These are phyloP conservation scores for Vanderwaltozyma polyspora DNA, from an alignment of 805 yeast genomes.

Conservation along the genomic window DNA sequence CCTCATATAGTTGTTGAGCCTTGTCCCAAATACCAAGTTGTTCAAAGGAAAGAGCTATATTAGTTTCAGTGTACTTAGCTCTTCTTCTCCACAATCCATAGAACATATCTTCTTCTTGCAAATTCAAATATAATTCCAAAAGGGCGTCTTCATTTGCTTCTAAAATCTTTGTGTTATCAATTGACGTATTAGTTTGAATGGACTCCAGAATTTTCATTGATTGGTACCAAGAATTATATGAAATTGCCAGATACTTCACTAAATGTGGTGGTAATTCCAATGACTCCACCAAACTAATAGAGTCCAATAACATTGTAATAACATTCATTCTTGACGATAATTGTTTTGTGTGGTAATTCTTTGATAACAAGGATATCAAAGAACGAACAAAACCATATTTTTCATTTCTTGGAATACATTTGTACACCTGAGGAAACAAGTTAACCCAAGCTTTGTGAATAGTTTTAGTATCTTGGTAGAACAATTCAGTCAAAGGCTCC, in stretches of 20 bases:
- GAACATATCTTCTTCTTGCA: conserved; percentile 93
- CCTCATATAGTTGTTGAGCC: conserved; percentile 87
- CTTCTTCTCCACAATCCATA: conserved; percentile 97
- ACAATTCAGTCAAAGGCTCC: conserved; percentile 64
- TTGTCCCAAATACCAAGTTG: conserved; percentile 92
- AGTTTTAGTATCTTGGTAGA: conserved; percentile 69
- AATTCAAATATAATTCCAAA: conserved; percentile 73
- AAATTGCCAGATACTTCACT: conserved; percentile 74
- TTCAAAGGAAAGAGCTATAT: conserved; percentile 84
- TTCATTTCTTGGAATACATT: conserved; percentile 66
- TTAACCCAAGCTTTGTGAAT: conserved; percentile 77
- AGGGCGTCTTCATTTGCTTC: conserved; percentile 86
- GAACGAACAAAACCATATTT: conserved; percentile 76
- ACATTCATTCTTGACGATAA: conserved; percentile 79
- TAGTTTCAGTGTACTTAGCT: conserved; percentile 88
- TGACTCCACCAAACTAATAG: conserved; percentile 60
- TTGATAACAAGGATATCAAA: conserved; percentile 66
- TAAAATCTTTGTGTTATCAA: conserved; percentile 61
- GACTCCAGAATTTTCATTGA: conserved; percentile 77
- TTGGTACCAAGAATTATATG: conserved; percentile 85
- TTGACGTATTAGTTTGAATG: conserved; percentile 44
- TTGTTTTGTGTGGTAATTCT: conserved; percentile 89
- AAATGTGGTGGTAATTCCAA: conserved; percentile 89
- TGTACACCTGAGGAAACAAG: conserved; percentile 71
- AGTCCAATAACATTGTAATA: conserved; percentile 71